Percentiles rank a stretch among this genome's conserved stretches.
Evolutionary conservation across 1,284 basidiomycete genomes (phyloP).

Genomic region (Malassezia psittaci): DNA sequence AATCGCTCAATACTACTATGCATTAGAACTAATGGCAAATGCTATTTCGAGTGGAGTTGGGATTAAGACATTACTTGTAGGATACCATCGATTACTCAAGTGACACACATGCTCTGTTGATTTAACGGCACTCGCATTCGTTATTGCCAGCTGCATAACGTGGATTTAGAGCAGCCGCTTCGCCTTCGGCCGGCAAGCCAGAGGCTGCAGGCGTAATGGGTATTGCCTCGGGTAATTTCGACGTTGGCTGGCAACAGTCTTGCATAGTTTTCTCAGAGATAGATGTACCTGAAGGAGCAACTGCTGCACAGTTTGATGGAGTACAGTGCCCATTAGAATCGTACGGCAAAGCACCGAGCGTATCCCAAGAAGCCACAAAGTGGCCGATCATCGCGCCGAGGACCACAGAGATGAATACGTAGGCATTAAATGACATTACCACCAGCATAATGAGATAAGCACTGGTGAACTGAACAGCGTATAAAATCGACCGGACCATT

Average conservation of each 20-base stretch:
- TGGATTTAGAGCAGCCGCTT: background rate
- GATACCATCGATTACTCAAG: too few relatives aligned
- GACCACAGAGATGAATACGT: conserved; percentile 37
- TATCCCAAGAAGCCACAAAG: conserved; percentile 36
- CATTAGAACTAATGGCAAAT: background rate
- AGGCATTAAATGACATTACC: conserved; percentile 42
- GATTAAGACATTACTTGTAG: background rate
- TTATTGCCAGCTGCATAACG: background rate
- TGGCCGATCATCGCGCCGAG: conserved; percentile 35
- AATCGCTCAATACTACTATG: background rate
- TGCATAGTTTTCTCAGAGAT: background rate
- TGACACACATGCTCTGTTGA: too few relatives aligned
- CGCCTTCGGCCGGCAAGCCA: background rate
- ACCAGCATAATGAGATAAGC: conserved; percentile 43
- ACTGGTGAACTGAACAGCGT: conserved; percentile 33
- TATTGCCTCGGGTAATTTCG: background rate
- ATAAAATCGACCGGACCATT: conserved; percentile 28
- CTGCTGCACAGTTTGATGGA: background rate
- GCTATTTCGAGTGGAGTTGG: background rate
- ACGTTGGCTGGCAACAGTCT: background rate
- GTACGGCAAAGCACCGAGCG: conserved; percentile 18
- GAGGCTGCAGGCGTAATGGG: background rate
- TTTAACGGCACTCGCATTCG: background rate
- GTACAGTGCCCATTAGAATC: background rate
- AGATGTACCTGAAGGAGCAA: background rate